Evolutionary conservation across 495 filamentous ascomycete species (phyloP), one percentile per base, ranked within the genome.

Genomic region (Haplographium delicatum): DNA sequence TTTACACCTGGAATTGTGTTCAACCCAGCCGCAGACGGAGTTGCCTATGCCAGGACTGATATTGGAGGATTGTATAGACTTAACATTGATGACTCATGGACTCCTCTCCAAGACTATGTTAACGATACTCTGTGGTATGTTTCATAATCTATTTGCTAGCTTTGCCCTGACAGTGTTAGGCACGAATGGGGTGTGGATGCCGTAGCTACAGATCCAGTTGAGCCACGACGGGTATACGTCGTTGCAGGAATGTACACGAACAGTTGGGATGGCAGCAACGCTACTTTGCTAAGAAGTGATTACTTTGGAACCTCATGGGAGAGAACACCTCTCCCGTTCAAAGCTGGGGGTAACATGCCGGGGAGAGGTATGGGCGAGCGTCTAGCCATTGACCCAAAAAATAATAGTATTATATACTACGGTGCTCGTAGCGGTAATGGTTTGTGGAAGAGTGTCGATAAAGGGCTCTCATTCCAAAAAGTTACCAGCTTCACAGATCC

Each of bases 321-420:
- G 2, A 58, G 56, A 8, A 69, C 67, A 1, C 62, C 62, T 5
- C 62, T 82, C 1, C 66, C 79, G 2, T 83, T 83, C 65, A 78
- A 80, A 55, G 75, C 78, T 38, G 79, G 79, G 5, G 78, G 79
- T 0, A 84, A 83, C 57, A 83, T 82, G 79, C 78, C 78, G 2
- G 80, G 81, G n/a, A 70, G 81, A 22, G 80, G 80, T 16, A 79
- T 75, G 66, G 81, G 81, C 20, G 81, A 84, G 63, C 70, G 80
- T 5, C 71, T 83, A 20, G 79, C 77, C 1, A 71, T 83, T 6
- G 79, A 84, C 59, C 79, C 80, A 3, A 68, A 69, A 16, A 77
- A 77, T 53, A 72, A 70, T 34, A 71, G 72, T 20, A 73, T 79
- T 27, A 56, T 82, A 27, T 82, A 78, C 57, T 76, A 80, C 47